Evolutionary conservation across 306 rosid species (phyloP).

Genomic region (Pueraria montana): DNA sequence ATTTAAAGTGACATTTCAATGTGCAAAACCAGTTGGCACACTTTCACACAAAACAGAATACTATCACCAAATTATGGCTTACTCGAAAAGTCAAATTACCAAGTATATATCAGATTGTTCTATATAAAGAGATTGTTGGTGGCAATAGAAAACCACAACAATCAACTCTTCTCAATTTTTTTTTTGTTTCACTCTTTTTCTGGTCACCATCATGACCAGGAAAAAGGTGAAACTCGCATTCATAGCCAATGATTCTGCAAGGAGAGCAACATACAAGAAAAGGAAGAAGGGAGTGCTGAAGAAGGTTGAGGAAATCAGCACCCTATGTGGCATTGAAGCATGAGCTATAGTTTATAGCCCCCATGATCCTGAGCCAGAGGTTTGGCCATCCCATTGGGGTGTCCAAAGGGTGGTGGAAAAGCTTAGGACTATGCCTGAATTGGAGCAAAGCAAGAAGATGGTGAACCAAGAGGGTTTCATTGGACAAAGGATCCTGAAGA

Average conservation of each 20-base stretch:
- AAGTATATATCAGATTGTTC: too few relatives aligned
- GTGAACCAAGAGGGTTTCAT: conserved; percentile 47
- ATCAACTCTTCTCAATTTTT: too few relatives aligned
- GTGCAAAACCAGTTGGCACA: neutral
- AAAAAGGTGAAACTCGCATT: conserved; percentile 54
- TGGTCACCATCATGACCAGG: conserved; percentile 35
- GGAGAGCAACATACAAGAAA: conserved; percentile 52
- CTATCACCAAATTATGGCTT: too few relatives aligned
- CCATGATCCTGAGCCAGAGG: conserved; percentile 41
- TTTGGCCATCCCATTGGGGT: conserved; percentile 45
- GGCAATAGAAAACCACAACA: too few relatives aligned
- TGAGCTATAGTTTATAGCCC: conserved; percentile 49
- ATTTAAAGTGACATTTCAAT: neutral
- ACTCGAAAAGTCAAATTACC: too few relatives aligned
- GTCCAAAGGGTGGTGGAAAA: conserved; percentile 19
- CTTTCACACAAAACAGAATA: too few relatives aligned
- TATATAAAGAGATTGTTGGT: too few relatives aligned
- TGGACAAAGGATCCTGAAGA: conserved; percentile 33
- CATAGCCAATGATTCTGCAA: conserved; percentile 40
- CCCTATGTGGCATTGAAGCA: conserved; percentile 54
- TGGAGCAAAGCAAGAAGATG: conserved; percentile 51
- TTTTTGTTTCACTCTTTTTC: neutral
- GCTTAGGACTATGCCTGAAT: conserved; percentile 36
- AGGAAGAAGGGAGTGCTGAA: conserved; percentile 51
- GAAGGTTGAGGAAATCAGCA: conserved; percentile 47